A percentile compares a stretch with the other conserved stretches of the same genome.
Evolutionary conservation across 1,284 basidiomycete genomes (phyloP).

Genomic region (Laetiporus sulphureus): DNA sequence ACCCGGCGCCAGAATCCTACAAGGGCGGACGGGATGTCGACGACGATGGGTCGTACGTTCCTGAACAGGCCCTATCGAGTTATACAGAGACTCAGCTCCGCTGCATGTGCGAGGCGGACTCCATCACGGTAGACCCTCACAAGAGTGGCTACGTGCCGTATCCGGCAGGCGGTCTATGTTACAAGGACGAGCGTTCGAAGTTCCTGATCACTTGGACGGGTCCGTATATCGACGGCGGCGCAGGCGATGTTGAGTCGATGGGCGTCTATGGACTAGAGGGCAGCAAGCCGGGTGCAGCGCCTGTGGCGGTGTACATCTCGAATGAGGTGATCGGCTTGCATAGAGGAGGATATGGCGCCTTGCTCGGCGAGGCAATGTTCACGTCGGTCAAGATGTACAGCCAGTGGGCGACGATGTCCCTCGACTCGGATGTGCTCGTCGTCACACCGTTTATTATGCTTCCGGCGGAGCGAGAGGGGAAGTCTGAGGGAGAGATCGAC

Average conservation of each 20-base stretch:
- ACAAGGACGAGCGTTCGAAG: constrained; percentile 34
- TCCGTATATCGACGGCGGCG: constrained; percentile 28
- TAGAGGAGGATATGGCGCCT: constrained; percentile 29
- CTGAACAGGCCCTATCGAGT: constrained; percentile 2
- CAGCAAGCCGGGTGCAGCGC: constrained; percentile 40
- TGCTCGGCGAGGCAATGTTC: constrained; percentile 35
- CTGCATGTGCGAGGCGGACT: constrained; percentile 27
- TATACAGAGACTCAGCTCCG: constrained; percentile 15
- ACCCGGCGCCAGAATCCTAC: constrained; percentile 1
- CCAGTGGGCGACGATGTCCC: constrained; percentile 35
- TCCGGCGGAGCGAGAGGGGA: constrained; percentile 22
- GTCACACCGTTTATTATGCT: constrained; percentile 33
- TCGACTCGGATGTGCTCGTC: constrained; percentile 24
- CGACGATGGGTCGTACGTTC: constrained; percentile 5
- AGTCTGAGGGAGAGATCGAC: constrained; percentile 17
- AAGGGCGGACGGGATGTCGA: constrained; percentile 5
- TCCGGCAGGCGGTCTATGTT: constrained; percentile 38
- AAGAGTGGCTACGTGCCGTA: constrained; percentile 40
- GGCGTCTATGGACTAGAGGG: constrained; percentile 41
- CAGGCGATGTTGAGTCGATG: constrained; percentile 26
- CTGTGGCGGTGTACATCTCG: constrained; percentile 29
- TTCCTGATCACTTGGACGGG: constrained; percentile 36
- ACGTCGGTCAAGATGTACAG: constrained; percentile 29
- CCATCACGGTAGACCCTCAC: constrained; percentile 41
- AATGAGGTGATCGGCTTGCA: constrained; percentile 34